A percentile compares a stretch with the other conserved stretches of the same genome.
Evolutionary conservation across 345 rosid species (phyloP).

Genomic region (Corymbia maculata): DNA sequence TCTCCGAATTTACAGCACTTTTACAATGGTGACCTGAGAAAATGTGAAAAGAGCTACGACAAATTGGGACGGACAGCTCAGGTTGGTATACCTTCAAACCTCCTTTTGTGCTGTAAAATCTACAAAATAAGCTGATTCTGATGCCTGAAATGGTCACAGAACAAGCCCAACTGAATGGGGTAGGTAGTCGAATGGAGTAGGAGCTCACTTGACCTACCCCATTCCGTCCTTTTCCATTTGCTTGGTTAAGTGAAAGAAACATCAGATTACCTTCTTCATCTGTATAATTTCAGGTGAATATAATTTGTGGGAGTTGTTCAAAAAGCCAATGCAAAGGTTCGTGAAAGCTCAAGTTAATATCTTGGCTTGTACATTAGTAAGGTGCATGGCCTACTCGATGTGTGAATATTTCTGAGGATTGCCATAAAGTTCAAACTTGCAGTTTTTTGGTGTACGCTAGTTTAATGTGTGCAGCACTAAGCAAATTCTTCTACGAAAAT

Average conservation of each 20-base stretch:
- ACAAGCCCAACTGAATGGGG: background rate
- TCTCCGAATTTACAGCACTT: constrained; percentile 30
- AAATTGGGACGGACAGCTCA: constrained; percentile 89
- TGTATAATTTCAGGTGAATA: constrained; percentile 52
- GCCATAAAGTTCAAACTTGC: background rate
- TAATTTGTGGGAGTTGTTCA: constrained; percentile 73
- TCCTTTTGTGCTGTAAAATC: background rate
- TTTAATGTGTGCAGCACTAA: background rate
- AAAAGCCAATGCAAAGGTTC: constrained; percentile 73
- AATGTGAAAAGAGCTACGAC: constrained; percentile 77
- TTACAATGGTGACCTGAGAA: constrained; percentile 67
- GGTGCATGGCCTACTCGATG: background rate
- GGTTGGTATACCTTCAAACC: constrained; percentile 20
- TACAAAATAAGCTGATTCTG: background rate
- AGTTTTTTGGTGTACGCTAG: background rate
- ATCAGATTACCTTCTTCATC: background rate
- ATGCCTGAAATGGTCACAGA: background rate
- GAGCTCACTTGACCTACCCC: background rate
- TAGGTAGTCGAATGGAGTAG: background rate
- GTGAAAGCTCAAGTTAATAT: background rate
- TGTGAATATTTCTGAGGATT: background rate
- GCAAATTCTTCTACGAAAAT: background rate
- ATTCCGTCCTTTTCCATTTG: background rate
- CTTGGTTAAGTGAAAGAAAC: background rate
- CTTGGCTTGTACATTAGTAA: background rate